Evolutionary conservation across 345 rosid species (phyloP), one percentile per base, ranked within the genome.

Genomic region (Clarkia xantiana): DNA sequence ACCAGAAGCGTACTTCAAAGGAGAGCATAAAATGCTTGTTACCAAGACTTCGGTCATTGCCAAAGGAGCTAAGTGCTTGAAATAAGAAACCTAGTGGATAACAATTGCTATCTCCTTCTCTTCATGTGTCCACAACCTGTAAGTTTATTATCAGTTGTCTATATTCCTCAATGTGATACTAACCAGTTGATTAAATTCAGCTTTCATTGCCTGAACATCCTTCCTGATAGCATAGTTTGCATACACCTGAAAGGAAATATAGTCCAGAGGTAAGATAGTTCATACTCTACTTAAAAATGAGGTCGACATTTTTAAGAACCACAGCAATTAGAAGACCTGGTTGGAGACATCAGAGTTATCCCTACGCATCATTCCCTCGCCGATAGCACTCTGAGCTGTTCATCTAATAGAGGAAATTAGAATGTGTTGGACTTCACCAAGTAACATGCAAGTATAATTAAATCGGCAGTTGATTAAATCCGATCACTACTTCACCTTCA

Each of bases 191-290:
- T n/a, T n/a, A n/a, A n/a, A n/a, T n/a, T n/a, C 97, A 50, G 95
- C 95, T 71, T 90, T 82, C 97, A 90, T 90, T 47, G 97, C 97
- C 70, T 89, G 94, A 11, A 89, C 95, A 62, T 90, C 97, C 68
- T 90, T 86, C 49, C 97, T 95, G 56, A 86, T 90, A 18, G 95
- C 95, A 58, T 90, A 82, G 63, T 90, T 90, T 54, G 97, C 97
- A 67, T 89, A 89, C 46, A 89, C 63, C 97, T 88, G 81, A 49
- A 58, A 49, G 43, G 8, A 47, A 53, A 52, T 40, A 44, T 15
- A 25, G 16, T 11, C 52, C 14, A 9, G 44, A 38, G 18, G 12
- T 11, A 41, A 45, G 2, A 11, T 39, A 3, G 10, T 40, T 18
- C 36, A 7, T 29, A 7, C 4, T 42, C n/a, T 19, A 36, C 39